phyloP scores from a whole-genome alignment of 768 basidiomycete genomes.

The Crepidotus variabilis region DNA sequence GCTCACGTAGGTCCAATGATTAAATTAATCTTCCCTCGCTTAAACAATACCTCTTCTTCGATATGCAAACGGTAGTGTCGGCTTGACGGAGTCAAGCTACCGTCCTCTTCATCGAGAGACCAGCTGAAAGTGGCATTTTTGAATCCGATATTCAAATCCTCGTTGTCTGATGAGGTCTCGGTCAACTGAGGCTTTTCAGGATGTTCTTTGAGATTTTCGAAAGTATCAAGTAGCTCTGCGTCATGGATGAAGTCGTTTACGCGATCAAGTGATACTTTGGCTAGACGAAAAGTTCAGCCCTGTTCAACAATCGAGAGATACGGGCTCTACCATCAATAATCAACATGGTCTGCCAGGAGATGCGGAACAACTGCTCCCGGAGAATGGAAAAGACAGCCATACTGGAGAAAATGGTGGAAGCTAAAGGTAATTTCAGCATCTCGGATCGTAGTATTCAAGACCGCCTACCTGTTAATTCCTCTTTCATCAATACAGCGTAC shows the following conservation, averaged over 20 bases:
- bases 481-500: slow-evolving; percentile 44
- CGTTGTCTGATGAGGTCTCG: neutral
- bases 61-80: slow-evolving; percentile 49
- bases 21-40: slow-evolving; percentile 46
- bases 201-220: slow-evolving; percentile 23
- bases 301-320: neutral
- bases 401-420: slow-evolving; percentile 46
- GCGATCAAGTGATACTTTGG: slow-evolving; percentile 59
- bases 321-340: slow-evolving; percentile 13
- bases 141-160: slow-evolving; percentile 40
- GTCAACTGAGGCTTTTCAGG: neutral
- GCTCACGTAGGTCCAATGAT: slow-evolving; percentile 51
- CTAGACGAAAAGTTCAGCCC: slow-evolving; percentile 11
- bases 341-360: slow-evolving; percentile 22
- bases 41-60: slow-evolving; percentile 54
- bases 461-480: slow-evolving; percentile 26
- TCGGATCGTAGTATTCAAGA: neutral
- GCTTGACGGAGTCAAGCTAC: slow-evolving; percentile 35
- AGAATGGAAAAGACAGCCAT: slow-evolving; percentile 64
- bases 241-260: slow-evolving; percentile 36
- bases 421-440: slow-evolving; percentile 7
- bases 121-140: slow-evolving; percentile 52
- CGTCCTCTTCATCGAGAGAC: slow-evolving; percentile 34
- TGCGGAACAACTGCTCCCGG: slow-evolving; percentile 43
- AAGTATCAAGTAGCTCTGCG: slow-evolving; percentile 45